These are phyloP conservation scores for Magnolia kwangsiensis DNA, from an alignment of 164 flowering plant species.

Conservation along the genomic window DNA sequence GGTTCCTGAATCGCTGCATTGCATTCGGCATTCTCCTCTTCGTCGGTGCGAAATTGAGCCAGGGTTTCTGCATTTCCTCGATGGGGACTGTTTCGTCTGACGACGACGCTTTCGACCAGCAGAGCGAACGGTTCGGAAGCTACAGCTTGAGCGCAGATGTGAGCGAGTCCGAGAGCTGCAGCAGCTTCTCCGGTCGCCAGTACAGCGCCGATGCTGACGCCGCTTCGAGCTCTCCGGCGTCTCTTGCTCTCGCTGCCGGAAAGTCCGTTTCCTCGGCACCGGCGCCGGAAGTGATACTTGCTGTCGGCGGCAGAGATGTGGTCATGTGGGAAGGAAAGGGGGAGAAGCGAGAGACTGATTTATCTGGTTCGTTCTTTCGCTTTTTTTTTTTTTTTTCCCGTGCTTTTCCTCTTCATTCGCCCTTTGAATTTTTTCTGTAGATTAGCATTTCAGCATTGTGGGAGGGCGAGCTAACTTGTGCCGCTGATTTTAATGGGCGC, in stretches of 20 bases:
- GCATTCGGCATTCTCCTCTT: neutral
- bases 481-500: neutral
- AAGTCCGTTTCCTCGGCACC: constrained; percentile 19
- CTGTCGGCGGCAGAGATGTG: constrained; percentile 43
- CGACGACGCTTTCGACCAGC: constrained; percentile 32
- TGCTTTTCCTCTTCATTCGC: no score
- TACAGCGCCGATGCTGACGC: constrained; percentile 21
- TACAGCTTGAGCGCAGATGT: constrained; percentile 64
- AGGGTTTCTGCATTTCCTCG: neutral
- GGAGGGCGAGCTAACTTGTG: neutral
- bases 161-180: constrained; percentile 64
- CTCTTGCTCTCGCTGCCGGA: constrained; percentile 26
- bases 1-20: neutral
- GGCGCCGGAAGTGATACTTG: constrained; percentile 19
- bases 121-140: constrained; percentile 38
- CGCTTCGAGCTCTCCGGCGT: constrained; percentile 30
- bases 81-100: constrained; percentile 46
- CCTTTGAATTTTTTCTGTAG: neutral
- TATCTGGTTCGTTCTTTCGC: constrained; percentile 27
- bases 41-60: neutral
- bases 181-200: constrained; percentile 32
- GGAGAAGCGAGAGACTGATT: constrained; percentile 25
- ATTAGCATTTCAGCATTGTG: neutral
- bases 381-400: no score
- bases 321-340: constrained; percentile 29